phyloP scores from a whole-genome alignment of 139 green algal species.

The Marvania coccoides region DNA sequence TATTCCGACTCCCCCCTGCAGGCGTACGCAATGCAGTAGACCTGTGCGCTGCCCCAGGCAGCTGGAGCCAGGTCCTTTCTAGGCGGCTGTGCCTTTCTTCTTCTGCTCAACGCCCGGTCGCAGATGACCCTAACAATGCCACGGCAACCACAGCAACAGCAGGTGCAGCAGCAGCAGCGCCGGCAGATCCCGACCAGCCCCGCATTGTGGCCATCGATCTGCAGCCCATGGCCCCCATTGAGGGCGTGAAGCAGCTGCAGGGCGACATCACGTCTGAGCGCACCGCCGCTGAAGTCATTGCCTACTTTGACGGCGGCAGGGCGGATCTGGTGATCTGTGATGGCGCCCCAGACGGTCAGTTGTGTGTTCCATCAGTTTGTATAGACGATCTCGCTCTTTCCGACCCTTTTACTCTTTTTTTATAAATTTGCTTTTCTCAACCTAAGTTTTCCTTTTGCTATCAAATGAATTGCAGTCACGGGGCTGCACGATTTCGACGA shows the following conservation, averaged over 20 bases:
- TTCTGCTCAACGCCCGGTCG: not conserved
- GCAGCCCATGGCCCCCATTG: slow-evolving; percentile 97
- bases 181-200: slow-evolving; percentile 30
- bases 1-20: slow-evolving; percentile 20
- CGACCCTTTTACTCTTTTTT: not conserved
- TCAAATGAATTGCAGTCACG: slow-evolving; percentile 64
- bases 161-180: slow-evolving; percentile 1
- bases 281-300: slow-evolving; percentile 64
- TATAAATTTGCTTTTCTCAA: not conserved
- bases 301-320: slow-evolving; percentile 70
- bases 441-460: not conserved
- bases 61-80: slow-evolving; percentile 82
- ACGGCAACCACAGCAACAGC: not conserved
- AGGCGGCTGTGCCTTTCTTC: slow-evolving; percentile 82
- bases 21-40: slow-evolving; percentile 91
- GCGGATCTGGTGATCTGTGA: slow-evolving; percentile 96
- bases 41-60: slow-evolving; percentile 92
- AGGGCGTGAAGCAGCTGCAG: slow-evolving; percentile 87
- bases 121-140: not conserved
- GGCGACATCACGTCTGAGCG: slow-evolving; percentile 84
- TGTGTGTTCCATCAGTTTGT: not conserved
- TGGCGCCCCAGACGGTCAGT: slow-evolving; percentile 80
- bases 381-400: not conserved
- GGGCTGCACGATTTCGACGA: slow-evolving; percentile 99
- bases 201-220: slow-evolving; percentile 95